Percentiles rank a stretch among this genome's conserved stretches.
Conservation (phyloP, 345 rosid genomes). For the Dipteronia sinensis region DNA sequence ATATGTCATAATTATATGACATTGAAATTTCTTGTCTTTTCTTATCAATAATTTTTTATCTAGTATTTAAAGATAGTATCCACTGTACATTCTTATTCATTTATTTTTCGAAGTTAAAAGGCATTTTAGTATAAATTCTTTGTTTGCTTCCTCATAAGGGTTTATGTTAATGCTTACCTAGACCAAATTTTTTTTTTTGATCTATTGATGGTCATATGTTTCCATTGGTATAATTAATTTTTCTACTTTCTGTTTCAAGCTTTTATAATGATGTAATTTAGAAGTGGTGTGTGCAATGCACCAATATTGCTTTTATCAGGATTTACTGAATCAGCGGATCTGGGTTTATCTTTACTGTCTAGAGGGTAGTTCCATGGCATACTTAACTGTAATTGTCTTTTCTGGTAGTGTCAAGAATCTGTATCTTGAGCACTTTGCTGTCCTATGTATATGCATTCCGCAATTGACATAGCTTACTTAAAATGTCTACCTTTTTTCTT, state of each 20-base stretch:
- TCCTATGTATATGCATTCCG: neutral
- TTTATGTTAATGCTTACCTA: neutral
- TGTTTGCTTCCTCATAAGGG: neutral
- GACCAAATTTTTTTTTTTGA: neutral
- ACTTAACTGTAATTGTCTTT: neutral
- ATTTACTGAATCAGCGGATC: neutral
- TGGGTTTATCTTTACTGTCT: neutral
- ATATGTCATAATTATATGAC: neutral
- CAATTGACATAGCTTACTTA: neutral
- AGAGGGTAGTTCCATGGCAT: neutral
- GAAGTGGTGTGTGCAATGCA: neutral
- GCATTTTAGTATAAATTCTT: neutral
- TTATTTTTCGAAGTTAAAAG: neutral
- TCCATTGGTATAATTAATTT: neutral
- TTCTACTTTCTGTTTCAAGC: neutral
- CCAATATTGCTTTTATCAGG: neutral
- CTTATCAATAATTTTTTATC: neutral
- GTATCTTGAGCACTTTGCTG: neutral
- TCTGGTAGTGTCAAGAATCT: constrained; percentile 3
- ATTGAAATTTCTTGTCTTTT: neutral
- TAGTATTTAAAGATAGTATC: neutral
- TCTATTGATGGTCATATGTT: neutral
- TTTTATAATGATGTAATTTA: neutral
- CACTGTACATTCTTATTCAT: neutral
- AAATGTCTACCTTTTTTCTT: neutral